A percentile compares a stretch with the other conserved stretches of the same genome.
These are phyloP conservation scores for Austroboletus rostrupii DNA, from an alignment of 1,284 basidiomycete genomes.

Conservation along the genomic window DNA sequence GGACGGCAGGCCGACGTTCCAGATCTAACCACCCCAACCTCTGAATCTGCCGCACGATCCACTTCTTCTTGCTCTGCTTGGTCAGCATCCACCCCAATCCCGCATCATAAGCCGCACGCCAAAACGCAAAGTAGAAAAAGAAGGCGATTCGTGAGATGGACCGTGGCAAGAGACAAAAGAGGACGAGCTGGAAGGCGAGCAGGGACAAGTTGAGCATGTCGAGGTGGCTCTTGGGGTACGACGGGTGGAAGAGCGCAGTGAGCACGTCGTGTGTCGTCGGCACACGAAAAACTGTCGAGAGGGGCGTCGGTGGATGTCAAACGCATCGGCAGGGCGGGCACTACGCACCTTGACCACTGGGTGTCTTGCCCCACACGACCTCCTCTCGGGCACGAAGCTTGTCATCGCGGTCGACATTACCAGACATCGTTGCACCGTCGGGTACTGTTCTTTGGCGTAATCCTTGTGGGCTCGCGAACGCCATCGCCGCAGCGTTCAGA, in stretches of 20 bases:
- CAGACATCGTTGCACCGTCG: background rate
- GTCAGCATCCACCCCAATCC: slow-evolving; percentile 93
- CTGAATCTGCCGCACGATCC: slow-evolving; percentile 84
- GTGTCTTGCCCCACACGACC: slow-evolving; percentile 85
- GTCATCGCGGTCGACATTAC: slow-evolving; percentile 2
- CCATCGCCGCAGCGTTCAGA: slow-evolving; percentile 13
- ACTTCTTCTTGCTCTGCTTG: slow-evolving; percentile 89
- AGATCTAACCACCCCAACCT: slow-evolving; percentile 85
- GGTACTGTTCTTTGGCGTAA: slow-evolving; percentile 23
- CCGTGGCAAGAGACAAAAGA: slow-evolving; percentile 70
- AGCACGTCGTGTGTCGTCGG: slow-evolving; percentile 95
- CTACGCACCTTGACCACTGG: slow-evolving; percentile 70
- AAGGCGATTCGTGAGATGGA: slow-evolving; percentile 64
- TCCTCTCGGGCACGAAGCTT: slow-evolving; percentile 41
- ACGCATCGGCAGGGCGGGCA: background rate
- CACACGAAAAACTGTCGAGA: slow-evolving; percentile 84
- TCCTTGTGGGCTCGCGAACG: slow-evolving; percentile 10
- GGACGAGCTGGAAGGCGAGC: slow-evolving; percentile 71
- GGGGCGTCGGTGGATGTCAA: background rate
- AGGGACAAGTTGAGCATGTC: slow-evolving; percentile 84
- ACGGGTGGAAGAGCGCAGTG: slow-evolving; percentile 86
- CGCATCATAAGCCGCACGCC: slow-evolving; percentile 88
- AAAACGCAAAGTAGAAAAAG: slow-evolving; percentile 86
- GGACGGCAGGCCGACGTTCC: slow-evolving; percentile 56
- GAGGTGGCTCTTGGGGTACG: slow-evolving; percentile 86